phyloP scores from a whole-genome alignment of 2,329 filamentous ascomycete genomes.

The Fusarium nodosum region DNA sequence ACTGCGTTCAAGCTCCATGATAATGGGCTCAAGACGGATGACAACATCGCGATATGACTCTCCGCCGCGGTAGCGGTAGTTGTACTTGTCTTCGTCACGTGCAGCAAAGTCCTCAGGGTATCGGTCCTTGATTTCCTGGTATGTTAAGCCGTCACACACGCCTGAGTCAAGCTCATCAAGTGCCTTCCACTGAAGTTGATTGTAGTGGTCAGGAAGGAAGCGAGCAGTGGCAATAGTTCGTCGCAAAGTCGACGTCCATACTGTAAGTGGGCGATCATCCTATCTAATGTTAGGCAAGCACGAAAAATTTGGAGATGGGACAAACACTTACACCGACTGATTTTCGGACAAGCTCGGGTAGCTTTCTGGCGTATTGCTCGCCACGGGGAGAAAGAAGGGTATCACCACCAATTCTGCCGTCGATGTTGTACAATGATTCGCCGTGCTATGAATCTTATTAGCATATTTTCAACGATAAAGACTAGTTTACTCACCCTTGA shows the following conservation, averaged over 20 bases:
- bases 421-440: slow-evolving; percentile 92
- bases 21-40: slow-evolving; percentile 97
- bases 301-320: not conserved
- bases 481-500: slow-evolving; percentile 76
- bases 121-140: slow-evolving; percentile 90
- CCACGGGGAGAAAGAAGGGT: slow-evolving; percentile 88
- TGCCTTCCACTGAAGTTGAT: slow-evolving; percentile 98
- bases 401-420: slow-evolving; percentile 93
- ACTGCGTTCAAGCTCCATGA: slow-evolving; percentile 97
- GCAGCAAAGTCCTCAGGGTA: slow-evolving; percentile 96
- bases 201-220: slow-evolving; percentile 83
- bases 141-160: slow-evolving; percentile 96
- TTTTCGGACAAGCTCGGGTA: slow-evolving; percentile 86
- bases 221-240: slow-evolving; percentile 93
- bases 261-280: slow-evolving; percentile 72
- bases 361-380: slow-evolving; percentile 85
- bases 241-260: slow-evolving; percentile 74
- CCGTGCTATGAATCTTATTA: slow-evolving; percentile 74
- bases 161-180: slow-evolving; percentile 97
- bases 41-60: slow-evolving; percentile 97
- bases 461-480: not conserved
- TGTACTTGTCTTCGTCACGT: slow-evolving; percentile 98
- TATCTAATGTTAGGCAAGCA: slow-evolving; percentile 50
- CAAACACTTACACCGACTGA: slow-evolving; percentile 80
- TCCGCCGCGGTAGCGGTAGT: slow-evolving; percentile 97